Evolutionary conservation across 768 basidiomycete species (phyloP).

Genomic region (Naganishia vaughanmartiniae): DNA sequence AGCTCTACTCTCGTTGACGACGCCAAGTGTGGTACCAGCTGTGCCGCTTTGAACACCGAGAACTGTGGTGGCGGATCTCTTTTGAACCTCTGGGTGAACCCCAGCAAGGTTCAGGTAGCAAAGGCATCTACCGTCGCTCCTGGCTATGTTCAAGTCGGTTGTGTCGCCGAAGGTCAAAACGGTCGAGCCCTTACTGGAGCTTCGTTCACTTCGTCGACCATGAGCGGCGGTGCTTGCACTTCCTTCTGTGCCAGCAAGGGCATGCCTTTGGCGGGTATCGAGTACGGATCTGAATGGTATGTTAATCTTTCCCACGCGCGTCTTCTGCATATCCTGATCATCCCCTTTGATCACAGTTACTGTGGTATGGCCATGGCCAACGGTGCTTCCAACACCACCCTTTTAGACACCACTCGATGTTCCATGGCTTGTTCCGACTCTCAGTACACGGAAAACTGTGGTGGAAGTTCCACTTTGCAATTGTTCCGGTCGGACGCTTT

Average conservation of each 20-base stretch:
- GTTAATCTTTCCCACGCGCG: neutral
- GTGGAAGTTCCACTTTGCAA: constrained; percentile 41
- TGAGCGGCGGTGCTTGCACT: constrained; percentile 44
- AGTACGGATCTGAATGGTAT: constrained; percentile 41
- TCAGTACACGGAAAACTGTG: constrained; percentile 48
- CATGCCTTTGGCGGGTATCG: constrained; percentile 46
- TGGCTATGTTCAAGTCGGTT: constrained; percentile 38
- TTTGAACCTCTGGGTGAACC: constrained; percentile 46
- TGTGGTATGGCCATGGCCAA: constrained; percentile 47
- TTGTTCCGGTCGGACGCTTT: constrained; percentile 45
- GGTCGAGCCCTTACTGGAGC: constrained; percentile 46
- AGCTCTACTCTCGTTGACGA: constrained; percentile 43
- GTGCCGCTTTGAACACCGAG: constrained; percentile 42
- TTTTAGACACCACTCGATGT: constrained; percentile 43
- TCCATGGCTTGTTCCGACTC: constrained; percentile 40
- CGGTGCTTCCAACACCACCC: constrained; percentile 47
- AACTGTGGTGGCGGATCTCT: constrained; percentile 48
- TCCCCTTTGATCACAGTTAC: constrained; percentile 39
- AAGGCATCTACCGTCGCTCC: neutral
- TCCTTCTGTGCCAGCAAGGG: constrained; percentile 32
- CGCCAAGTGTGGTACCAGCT: constrained; percentile 41
- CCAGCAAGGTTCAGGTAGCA: constrained; percentile 34
- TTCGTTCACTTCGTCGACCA: constrained; percentile 39
- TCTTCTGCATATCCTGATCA: neutral
- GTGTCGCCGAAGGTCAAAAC: constrained; percentile 47